Evolutionary conservation across 805 yeast species (phyloP), one percentile per base, ranked within the genome.

Genomic region (Schwanniomyces pseudopolymorphus): DNA sequence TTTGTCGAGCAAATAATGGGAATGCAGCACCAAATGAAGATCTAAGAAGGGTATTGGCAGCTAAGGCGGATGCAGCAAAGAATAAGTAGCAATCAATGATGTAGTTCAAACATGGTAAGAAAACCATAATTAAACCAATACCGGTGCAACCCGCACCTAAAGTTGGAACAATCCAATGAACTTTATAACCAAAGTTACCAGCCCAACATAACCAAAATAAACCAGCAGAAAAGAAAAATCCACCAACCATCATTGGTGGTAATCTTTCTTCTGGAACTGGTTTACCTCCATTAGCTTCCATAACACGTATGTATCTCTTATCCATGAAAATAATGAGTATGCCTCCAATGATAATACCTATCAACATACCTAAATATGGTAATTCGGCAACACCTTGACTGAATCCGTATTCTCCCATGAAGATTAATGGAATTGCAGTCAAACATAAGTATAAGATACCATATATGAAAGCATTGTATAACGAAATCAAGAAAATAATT

Each of bases 201-300:
- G 89, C 71, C 95, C 96, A 88, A 45, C 85, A 77, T 62, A 88
- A 73, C 94, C 94, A 85, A 55, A 88, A 71, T 51, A 88, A 67
- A 40, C 95, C 96, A 43, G 81, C 68, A 27, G 94, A 85, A 70
- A 88, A 86, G 4, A 75, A 57, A 41, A 85, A 49, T 20, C 82
- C 80, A 33, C 91, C 91, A 37, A 77, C 66, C 67, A 88, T 78
- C 85, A 89, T 80, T 72, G 90, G 83, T 14, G 84, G 79, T 43
- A 88, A 69, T 64, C 96, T 80, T 13, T 81, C 83, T 62, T 88
- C 95, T 0, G 96, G 92, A 13, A 81, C 77, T 0, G 79, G 72
- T 27, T 60, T 59, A 6, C 79, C 78, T 33, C 77, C 78, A 75
- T 6, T 44, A 39, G 6, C 42, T 38, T 38, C 35, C 49, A 45